These are phyloP conservation scores for Acacia pycnantha DNA, from an alignment of 331 rosid genomes.

Conservation along the genomic window DNA sequence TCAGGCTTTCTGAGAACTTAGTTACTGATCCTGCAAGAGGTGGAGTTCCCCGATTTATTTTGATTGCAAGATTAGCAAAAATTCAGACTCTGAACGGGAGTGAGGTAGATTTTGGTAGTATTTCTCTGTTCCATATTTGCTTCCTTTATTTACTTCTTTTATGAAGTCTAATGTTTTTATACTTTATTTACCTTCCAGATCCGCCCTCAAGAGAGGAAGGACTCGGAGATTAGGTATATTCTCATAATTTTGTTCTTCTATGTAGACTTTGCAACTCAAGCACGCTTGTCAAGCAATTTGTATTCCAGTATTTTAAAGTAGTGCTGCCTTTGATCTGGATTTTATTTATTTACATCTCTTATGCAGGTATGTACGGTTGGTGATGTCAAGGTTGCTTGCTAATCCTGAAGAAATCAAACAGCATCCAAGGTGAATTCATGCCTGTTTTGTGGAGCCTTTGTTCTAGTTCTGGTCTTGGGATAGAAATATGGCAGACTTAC, in stretches of 20 bases:
- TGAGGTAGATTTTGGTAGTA: conserved; percentile 59
- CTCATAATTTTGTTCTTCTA: neutral
- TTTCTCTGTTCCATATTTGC: conserved; percentile 6
- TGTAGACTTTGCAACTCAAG: neutral
- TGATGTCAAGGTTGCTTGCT: conserved; percentile 58
- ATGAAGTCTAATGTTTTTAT: conserved; percentile 12
- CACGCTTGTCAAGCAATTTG: conserved; percentile 10
- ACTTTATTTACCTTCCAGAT: conserved; percentile 50
- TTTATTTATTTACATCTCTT: conserved; percentile 16
- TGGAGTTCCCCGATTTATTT: conserved; percentile 76
- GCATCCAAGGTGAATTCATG: conserved; percentile 72
- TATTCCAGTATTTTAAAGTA: neutral
- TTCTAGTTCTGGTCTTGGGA: conserved; percentile 20
- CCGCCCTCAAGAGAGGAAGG: conserved; percentile 83
- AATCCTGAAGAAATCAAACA: conserved; percentile 63
- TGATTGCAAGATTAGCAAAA: conserved; percentile 77
- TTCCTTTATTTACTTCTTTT: conserved; percentile 8
- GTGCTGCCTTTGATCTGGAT: neutral
- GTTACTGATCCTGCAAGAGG: conserved; percentile 71
- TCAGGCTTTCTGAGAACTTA: conserved; percentile 88
- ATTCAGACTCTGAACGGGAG: conserved; percentile 81
- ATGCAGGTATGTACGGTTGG: conserved; percentile 85
- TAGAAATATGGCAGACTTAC: neutral
- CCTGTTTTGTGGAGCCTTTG: conserved; percentile 21
- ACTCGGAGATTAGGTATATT: conserved; percentile 87